Evolutionary conservation across 805 yeast genomes (phyloP), one percentile per base, ranked within the genome.

Genomic region (Monosporozyma yasuniensis): DNA sequence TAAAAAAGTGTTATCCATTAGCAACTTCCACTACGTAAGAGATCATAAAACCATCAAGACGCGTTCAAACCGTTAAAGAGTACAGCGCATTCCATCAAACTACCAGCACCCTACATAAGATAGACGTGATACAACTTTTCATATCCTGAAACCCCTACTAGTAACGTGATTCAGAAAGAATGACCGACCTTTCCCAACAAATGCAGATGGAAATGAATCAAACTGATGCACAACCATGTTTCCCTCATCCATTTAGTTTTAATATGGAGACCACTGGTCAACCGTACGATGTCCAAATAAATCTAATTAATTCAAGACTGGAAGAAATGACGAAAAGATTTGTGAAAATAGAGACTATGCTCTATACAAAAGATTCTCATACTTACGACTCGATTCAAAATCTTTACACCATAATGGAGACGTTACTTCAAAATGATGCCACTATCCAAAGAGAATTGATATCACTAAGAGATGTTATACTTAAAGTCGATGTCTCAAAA

Each of bases 391-490:
- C 62, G 4, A 48, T 65, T 25, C 54, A 58, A 35, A 50, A 60
- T 25, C 43, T 65, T 18, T 56, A 59, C 23, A 43, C 52, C 4
- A 56, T 64, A 11, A 47, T 65, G 28, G 59, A 62, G 44, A 60
- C 58, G 6, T 44, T 64, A 10, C 52, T 61, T 9, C 58, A 60
- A 25, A 65, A 65, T 45, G 67, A 66, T 48, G 50, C 58, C 16
- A 58, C 58, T 4, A 51, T 66, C 22, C 66, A 64, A 48, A 60
- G 56, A 48, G 51, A 53, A 25, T 2, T 53, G 5, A 42, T 43
- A 10, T 21, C 28, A 18, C 10, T 53, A 11, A 44, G 22, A 18
- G 42, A 35, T 10, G 32, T 47, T 7, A 50, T 47, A 27, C 25
- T 50, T 8, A 49, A 46, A 19, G 32, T 52, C 5, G 55, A 52